Percentiles rank a stretch among this genome's conserved stretches.
These are phyloP conservation scores for Cyberlindnera lachancei DNA, from an alignment of 805 yeast species.

Conservation along the genomic window DNA sequence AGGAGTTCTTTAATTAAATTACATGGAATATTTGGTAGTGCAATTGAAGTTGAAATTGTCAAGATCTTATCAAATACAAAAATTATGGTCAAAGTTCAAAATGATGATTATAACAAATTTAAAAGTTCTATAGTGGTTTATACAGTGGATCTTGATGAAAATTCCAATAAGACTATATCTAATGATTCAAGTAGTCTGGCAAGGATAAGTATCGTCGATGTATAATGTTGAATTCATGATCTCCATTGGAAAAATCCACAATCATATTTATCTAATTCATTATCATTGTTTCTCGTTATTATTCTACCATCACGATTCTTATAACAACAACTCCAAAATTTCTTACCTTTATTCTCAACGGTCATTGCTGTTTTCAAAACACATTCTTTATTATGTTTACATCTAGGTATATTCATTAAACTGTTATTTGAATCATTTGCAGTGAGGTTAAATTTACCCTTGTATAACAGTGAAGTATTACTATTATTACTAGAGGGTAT, in stretches of 20 bases:
- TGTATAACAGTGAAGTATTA: no score
- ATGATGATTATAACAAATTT: conserved; percentile 23
- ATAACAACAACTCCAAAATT: conserved; percentile 50
- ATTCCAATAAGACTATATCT: no score
- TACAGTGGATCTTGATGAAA: conserved; percentile 19
- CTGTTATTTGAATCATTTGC: no score
- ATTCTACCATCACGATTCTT: conserved; percentile 32
- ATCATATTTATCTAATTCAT: conserved; percentile 27
- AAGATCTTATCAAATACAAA: conserved; percentile 19
- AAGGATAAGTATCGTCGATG: no score
- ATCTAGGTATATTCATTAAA: conserved; percentile 40
- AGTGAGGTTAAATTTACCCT: conserved; percentile 13
- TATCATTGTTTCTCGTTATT: conserved; percentile 6
- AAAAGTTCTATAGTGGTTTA: conserved; percentile 26
- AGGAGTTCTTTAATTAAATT: conserved; percentile 26
- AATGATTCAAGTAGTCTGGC: no score
- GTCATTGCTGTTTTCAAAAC: conserved; percentile 39
- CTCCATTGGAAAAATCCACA: conserved; percentile 54
- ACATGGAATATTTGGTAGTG: conserved; percentile 36
- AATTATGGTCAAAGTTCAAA: conserved; percentile 22
- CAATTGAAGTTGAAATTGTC: conserved; percentile 28
- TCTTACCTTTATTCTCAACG: conserved; percentile 36
- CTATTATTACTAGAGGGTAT: no score
- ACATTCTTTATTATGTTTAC: conserved; percentile 42
- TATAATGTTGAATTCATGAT: neutral